These are phyloP conservation scores for Hypericum androsaemum DNA, from an alignment of 345 rosid species.

Conservation along the genomic window DNA sequence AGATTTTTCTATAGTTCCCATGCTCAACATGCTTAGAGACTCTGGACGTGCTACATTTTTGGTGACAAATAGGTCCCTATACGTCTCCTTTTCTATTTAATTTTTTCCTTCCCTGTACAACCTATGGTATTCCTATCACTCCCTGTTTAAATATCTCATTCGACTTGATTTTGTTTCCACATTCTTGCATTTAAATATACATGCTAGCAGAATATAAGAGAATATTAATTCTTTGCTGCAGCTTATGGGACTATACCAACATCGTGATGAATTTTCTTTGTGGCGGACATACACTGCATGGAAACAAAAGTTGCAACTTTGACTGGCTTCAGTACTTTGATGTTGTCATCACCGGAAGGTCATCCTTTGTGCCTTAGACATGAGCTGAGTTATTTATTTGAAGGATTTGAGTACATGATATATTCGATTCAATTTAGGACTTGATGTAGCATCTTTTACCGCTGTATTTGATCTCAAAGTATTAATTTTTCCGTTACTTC, in stretches of 20 bases:
- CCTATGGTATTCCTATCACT: neutral
- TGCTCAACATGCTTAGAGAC: conserved; percentile 83
- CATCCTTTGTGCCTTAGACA: conserved; percentile 7
- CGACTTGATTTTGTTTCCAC: neutral
- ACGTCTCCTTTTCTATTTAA: conserved; percentile 1
- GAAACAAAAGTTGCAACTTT: conserved; percentile 39
- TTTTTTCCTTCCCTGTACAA: neutral
- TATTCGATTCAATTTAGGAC: too few species aligned
- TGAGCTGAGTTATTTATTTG: neutral
- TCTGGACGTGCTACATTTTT: conserved; percentile 91
- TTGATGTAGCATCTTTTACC: conserved; percentile 3
- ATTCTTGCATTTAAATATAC: neutral
- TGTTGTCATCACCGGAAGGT: conserved; percentile 97
- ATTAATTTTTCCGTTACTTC: neutral
- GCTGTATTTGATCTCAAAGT: conserved; percentile 12
- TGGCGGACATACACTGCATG: conserved; percentile 31
- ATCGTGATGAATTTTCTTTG: conserved; percentile 95
- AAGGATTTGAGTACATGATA: too few species aligned
- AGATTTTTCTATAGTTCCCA: conserved; percentile 62
- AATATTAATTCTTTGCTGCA: conserved; percentile 33
- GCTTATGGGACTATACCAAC: conserved; percentile 97
- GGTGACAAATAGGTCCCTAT: conserved; percentile 83
- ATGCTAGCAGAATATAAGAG: neutral
- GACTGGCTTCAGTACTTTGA: conserved; percentile 93
- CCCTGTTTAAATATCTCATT: neutral